Conservation (phyloP, 192 early-diverging fungal genomes). For the Borealophlyctis nickersoniae region DNA sequence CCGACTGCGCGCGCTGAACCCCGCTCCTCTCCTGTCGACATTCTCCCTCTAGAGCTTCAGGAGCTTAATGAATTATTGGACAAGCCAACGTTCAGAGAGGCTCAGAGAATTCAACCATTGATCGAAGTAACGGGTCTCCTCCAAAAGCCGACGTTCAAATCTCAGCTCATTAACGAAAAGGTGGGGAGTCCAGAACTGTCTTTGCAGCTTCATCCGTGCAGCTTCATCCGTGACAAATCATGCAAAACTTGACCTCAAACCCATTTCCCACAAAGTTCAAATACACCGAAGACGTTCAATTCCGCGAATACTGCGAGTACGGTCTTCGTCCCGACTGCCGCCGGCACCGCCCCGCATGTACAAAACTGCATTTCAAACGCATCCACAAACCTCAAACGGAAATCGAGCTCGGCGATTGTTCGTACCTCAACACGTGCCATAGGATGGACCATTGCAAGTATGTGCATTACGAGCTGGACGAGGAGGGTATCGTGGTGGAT, state of each 20-base stretch:
- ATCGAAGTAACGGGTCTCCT: slow-evolving; percentile 27
- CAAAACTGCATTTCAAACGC: slow-evolving; percentile 49
- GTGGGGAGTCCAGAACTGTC: slow-evolving; percentile 9
- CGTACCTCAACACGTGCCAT: slow-evolving; percentile 66
- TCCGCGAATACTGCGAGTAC: slow-evolving; percentile 51
- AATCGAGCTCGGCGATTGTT: slow-evolving; percentile 55
- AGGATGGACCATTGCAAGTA: slow-evolving; percentile 61
- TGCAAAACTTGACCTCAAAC: slow-evolving; percentile 1
- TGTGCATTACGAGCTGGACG: slow-evolving; percentile 60
- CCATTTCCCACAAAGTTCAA: slow-evolving; percentile 8
- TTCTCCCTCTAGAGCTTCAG: slow-evolving; percentile 1
- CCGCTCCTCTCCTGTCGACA: neutral
- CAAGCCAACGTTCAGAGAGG: slow-evolving; percentile 5
- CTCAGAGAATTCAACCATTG: neutral
- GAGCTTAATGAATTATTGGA: slow-evolving; percentile 4
- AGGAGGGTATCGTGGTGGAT: slow-evolving; percentile 15
- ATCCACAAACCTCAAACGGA: slow-evolving; percentile 52
- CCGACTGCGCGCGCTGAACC: neutral
- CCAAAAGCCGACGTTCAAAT: slow-evolving; percentile 28
- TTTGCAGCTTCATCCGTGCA: neutral
- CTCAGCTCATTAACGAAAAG: slow-evolving; percentile 32
- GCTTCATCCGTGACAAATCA: neutral
- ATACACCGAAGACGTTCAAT: slow-evolving; percentile 16
- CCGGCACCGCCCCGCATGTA: slow-evolving; percentile 8
- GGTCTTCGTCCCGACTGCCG: slow-evolving; percentile 43